These are phyloP conservation scores for Brachypodium distachyon DNA, from an alignment of 202 grass and related monocot genomes.

Conservation along the genomic window DNA sequence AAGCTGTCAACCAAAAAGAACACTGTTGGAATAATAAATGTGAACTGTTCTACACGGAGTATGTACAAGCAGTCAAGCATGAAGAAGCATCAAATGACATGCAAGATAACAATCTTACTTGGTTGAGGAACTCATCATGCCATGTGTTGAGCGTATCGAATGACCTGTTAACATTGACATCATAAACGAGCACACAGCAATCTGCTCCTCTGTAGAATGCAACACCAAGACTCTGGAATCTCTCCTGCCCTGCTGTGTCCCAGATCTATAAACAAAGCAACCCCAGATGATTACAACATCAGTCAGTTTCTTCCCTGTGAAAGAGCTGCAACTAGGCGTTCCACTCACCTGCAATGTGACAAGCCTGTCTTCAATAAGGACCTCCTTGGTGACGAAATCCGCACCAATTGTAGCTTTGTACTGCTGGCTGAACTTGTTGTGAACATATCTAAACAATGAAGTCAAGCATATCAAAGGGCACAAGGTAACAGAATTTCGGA, in stretches of 20 bases:
- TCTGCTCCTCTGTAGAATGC: slow-evolving; percentile 98
- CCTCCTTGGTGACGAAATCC: slow-evolving; percentile 99
- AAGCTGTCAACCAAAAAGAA: slow-evolving; percentile 19
- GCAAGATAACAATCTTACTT: slow-evolving; percentile 34
- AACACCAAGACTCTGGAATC: slow-evolving; percentile 97
- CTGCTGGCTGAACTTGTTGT: slow-evolving; percentile 98
- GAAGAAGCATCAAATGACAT: not conserved
- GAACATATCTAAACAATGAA: slow-evolving; percentile 83
- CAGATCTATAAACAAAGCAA: slow-evolving; percentile 62
- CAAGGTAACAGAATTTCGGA: not conserved
- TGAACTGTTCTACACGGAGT: not conserved
- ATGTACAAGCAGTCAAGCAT: not conserved
- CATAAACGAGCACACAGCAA: slow-evolving; percentile 97
- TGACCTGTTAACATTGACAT: slow-evolving; percentile 83
- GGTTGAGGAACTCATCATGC: slow-evolving; percentile 98
- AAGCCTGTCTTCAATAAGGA: slow-evolving; percentile 92
- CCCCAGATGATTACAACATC: not conserved
- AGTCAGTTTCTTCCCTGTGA: not conserved
- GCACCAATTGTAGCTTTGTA: slow-evolving; percentile 99
- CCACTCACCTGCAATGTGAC: slow-evolving; percentile 83
- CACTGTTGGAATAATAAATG: not conserved
- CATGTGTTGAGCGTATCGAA: slow-evolving; percentile 95
- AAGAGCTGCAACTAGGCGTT: not conserved
- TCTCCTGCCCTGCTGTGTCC: slow-evolving; percentile 98
- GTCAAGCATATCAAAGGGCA: slow-evolving; percentile 35